phyloP scores from a whole-genome alignment of 2,329 filamentous ascomycete species.

The Plenodomus tracheiphilus region DNA sequence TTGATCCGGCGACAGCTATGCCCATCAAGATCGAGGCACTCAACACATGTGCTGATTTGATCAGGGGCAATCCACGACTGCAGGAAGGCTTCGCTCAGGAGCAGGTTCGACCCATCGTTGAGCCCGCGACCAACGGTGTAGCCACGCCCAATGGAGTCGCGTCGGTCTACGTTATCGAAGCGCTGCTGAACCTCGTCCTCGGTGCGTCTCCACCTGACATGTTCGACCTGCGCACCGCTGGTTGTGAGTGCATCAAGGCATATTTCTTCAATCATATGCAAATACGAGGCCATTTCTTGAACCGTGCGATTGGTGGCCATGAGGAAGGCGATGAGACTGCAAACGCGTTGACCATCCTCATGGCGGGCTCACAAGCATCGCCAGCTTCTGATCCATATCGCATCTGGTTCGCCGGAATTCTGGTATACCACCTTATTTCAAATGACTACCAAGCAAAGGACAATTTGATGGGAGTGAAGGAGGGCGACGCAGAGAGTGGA shows the following conservation, averaged over 20 bases:
- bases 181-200: slow-evolving; percentile 80
- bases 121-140: slow-evolving; percentile 46
- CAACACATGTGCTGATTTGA: slow-evolving; percentile 82
- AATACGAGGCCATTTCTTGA: slow-evolving; percentile 83
- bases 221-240: slow-evolving; percentile 81
- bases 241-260: slow-evolving; percentile 87
- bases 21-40: slow-evolving; percentile 86
- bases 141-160: slow-evolving; percentile 55
- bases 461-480: slow-evolving; percentile 77
- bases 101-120: slow-evolving; percentile 68
- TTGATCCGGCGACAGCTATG: slow-evolving; percentile 70
- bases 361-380: slow-evolving; percentile 66
- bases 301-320: slow-evolving; percentile 87
- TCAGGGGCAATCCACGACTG: slow-evolving; percentile 75
- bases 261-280: slow-evolving; percentile 83
- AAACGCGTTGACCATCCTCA: slow-evolving; percentile 83
- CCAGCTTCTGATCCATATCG: slow-evolving; percentile 79
- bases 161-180: slow-evolving; percentile 89
- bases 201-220: slow-evolving; percentile 66
- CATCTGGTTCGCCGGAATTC: slow-evolving; percentile 84
- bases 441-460: slow-evolving; percentile 80
- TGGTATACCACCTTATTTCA: slow-evolving; percentile 83
- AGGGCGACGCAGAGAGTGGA: slow-evolving; percentile 84
- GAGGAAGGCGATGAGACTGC: slow-evolving; percentile 78
- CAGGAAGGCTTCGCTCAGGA: slow-evolving; percentile 91